Evolutionary conservation across 202 grass and related monocot species (phyloP), one percentile per base, ranked within the genome.

Genomic region (Setaria viridis): DNA sequence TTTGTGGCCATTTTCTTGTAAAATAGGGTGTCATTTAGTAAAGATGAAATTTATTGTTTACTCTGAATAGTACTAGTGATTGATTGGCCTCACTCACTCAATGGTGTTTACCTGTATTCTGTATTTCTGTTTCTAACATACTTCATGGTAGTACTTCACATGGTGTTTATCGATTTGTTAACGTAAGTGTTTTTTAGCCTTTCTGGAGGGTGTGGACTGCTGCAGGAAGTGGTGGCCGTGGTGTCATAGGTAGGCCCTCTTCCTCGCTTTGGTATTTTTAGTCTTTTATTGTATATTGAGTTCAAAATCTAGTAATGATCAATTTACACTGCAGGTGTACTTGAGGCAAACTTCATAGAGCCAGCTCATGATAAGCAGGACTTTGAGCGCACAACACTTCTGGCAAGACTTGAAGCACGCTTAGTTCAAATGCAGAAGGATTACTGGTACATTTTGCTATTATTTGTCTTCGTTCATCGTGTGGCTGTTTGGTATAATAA

Each of bases 201-300:
- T 99, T 99, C 80, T 99, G 96, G 96, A 94, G 93, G 83, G 93
- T 96, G 32, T 99, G 93, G 96, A 93, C 86, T 90, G 93, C 91
- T 30, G 79, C 96, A 54, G 93, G 96, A 86, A 99, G 96, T 87
- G 90, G 92, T 87, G 96, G 96, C 29, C 96, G 96, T 64, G 91
- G 96, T 94, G 90, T 99, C 83, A 90, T 99, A 90, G 96, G 96
- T 99, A 83, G 30, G 72, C 70, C 54, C 29, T 55, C 35, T 55
- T 32, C 62, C 47, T 34, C 82, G 15, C 48, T 43, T 71, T 46
- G 20, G 11, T 82, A 86, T 59, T 3, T 81, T 55, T 59, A 55
- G 11, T 70, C 19, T 65, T 75, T 81, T 39, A 39, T 55, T 79
- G 7, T 81, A 11, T 63, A n/a, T 20, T 59, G 5, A n/a, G 34